These are phyloP conservation scores for Aurantiochytrium sp. DNA, from an alignment of 108 stramenopile genomes.

Conservation along the genomic window DNA sequence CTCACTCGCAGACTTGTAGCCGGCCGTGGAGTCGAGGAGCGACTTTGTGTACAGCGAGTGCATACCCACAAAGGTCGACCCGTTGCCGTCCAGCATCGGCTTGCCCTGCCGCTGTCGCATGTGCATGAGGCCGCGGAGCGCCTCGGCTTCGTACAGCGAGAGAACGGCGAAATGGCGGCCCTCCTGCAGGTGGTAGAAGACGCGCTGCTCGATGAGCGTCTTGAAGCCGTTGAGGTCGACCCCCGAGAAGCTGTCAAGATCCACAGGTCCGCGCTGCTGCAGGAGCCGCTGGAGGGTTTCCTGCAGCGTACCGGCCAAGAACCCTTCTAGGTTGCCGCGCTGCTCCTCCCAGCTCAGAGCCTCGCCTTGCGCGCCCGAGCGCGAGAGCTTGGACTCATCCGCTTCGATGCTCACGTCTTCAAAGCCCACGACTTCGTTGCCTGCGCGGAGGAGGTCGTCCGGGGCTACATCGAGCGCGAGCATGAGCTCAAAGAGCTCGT, in stretches of 20 bases:
- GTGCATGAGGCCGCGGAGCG: slow-evolving; percentile 49
- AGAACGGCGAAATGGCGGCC: slow-evolving; percentile 50
- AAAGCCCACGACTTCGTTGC: neutral
- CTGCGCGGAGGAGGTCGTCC: slow-evolving; percentile 19
- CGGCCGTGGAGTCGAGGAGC: neutral
- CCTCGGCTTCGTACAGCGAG: slow-evolving; percentile 48
- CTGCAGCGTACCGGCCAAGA: neutral
- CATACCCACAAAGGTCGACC: slow-evolving; percentile 37
- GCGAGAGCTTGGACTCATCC: neutral
- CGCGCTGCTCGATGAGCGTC: slow-evolving; percentile 41
- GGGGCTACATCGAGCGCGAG: slow-evolving; percentile 45
- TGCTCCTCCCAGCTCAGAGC: neutral
- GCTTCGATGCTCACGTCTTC: slow-evolving; percentile 30
- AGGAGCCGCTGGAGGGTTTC: neutral
- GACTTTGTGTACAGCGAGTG: slow-evolving; percentile 14
- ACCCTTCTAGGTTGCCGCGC: neutral
- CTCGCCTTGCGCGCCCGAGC: neutral
- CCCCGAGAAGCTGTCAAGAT: neutral
- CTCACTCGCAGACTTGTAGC: neutral
- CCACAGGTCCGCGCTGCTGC: neutral
- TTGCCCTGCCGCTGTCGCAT: slow-evolving; percentile 29
- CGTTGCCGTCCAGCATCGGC: slow-evolving; percentile 31
- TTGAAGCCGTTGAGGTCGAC: slow-evolving; percentile 34
- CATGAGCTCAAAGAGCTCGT: slow-evolving; percentile 37
- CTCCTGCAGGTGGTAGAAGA: slow-evolving; percentile 42